Evolutionary conservation across 1,284 basidiomycete species (phyloP), one percentile per base, ranked within the genome.

Genomic region (Tilletia indica): DNA sequence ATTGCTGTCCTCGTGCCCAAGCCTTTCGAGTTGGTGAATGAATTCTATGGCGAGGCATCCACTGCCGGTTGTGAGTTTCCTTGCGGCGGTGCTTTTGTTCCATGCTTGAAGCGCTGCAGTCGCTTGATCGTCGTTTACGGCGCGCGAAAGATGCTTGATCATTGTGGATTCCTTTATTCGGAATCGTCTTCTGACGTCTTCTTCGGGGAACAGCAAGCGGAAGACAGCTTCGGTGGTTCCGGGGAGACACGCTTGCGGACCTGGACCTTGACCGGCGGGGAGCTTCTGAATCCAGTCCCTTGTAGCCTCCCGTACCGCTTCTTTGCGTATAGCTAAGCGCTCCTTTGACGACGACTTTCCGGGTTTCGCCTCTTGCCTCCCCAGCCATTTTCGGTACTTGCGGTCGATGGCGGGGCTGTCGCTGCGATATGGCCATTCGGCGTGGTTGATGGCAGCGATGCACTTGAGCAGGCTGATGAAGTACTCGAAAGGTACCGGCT

Each of bases 31-130:
- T 34, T 64, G 61, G 31, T 21, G 61, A 21, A 34, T 16, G 61
- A 64, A 64, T 42, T 64, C 61, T 11, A 64, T 38, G 8, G 36
- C 61, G 34, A 64, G 61, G 19, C 61, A 64, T 16, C 61, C 61
- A 36, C 61, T 64, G 16, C 61, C 61, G 3, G 61, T 38, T 1
- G 61, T 58, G 2, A 31, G 25, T 58, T 64, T 14, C 9, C 42
- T 45, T 9, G 42, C 42, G 6, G 42, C 42, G 14, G 6, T 14
- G 42, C 42, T 45, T 45, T 45, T 45, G 42, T 45, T 34, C 61
- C 61, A 64, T 9, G 61, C 61, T 11, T 19, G 21, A 5, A 64
- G 38, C 6, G 61, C 34, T 3, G 6, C 16, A 39, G 34, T 34
- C 4, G 61, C 61, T 5, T 25, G 3, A 16, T 64, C 61, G 61